Percentiles rank a stretch among this genome's conserved stretches.
Evolutionary conservation across 1,284 basidiomycete species (phyloP).

Genomic region (Leccinum pallidistipes): DNA sequence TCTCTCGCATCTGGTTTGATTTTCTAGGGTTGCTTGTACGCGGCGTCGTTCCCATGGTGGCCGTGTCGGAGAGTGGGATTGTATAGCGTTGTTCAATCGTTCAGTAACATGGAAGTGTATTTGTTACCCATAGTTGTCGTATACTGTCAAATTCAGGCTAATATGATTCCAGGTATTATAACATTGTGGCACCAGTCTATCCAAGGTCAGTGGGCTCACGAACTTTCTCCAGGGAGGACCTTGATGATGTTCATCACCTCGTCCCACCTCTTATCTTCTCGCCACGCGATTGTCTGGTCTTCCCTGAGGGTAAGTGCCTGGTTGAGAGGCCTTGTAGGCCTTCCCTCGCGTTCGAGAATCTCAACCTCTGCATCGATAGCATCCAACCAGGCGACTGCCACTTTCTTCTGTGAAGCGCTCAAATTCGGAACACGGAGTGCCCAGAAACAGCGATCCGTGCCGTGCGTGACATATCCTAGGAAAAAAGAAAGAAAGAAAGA

Average conservation of each 20-base stretch:
- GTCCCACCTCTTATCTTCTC: slow-evolving; percentile 51
- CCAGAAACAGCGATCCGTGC: slow-evolving; percentile 62
- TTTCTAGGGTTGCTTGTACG: slow-evolving; percentile 13
- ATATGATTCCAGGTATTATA: neutral
- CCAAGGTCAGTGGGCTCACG: neutral
- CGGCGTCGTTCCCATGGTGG: neutral
- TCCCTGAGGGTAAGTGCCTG: too few relatives aligned
- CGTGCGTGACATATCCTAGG: slow-evolving; percentile 53
- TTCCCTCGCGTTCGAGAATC: too few relatives aligned
- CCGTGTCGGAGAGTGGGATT: neutral
- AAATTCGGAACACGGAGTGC: slow-evolving; percentile 38
- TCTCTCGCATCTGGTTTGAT: slow-evolving; percentile 42
- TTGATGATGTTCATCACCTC: slow-evolving; percentile 27
- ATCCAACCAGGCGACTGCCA: too few relatives aligned
- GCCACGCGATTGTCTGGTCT: slow-evolving; percentile 47
- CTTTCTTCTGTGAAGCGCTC: neutral
- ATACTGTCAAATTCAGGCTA: neutral
- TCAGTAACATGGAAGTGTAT: neutral
- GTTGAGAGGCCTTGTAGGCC: too few relatives aligned
- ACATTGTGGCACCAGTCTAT: neutral
- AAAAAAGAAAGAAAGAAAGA: neutral
- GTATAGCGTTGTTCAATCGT: neutral
- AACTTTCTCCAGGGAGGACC: slow-evolving; percentile 33
- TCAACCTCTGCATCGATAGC: too few relatives aligned
- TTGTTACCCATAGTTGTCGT: neutral